phyloP scores from a whole-genome alignment of 768 basidiomycete species.

The Tubosaeta sp. region DNA sequence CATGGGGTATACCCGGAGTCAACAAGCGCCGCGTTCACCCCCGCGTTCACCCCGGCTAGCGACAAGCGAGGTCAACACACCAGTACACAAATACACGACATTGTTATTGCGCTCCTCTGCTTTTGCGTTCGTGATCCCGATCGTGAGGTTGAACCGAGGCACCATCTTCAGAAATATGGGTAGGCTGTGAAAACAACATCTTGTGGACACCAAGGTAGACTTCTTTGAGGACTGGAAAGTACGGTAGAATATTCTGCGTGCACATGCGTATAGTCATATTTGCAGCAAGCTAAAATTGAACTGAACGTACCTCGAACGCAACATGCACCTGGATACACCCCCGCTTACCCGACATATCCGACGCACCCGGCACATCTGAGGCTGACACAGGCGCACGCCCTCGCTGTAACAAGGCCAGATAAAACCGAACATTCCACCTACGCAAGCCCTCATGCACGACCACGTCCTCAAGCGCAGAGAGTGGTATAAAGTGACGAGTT shows the following conservation, averaged over 20 bases:
- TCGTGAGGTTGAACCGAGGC: background rate
- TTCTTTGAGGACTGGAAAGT: conserved; percentile 52
- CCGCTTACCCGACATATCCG: background rate
- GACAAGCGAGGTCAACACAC: too few relatives aligned
- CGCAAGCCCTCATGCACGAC: conserved; percentile 71
- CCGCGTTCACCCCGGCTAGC: too few relatives aligned
- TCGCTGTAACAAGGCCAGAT: conserved; percentile 46
- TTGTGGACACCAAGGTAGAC: conserved; percentile 62
- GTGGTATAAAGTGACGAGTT: conserved; percentile 57
- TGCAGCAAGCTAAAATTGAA: background rate
- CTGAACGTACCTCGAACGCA: conserved; percentile 51
- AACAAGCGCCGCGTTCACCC: too few relatives aligned
- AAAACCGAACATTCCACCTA: conserved; percentile 71
- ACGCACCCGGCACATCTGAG: background rate
- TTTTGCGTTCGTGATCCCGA: too few relatives aligned
- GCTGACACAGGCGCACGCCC: background rate
- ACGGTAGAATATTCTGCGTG: conserved; percentile 61
- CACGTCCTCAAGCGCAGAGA: conserved; percentile 50
- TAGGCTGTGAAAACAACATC: conserved; percentile 25
- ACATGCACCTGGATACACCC: conserved; percentile 26
- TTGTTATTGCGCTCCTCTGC: too few relatives aligned
- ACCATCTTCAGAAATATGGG: background rate
- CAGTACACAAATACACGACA: too few relatives aligned
- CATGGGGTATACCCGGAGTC: too few relatives aligned
- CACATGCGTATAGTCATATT: background rate